Conservation (phyloP, 169 alveolate genomes). For the Amoebophrya sp. region DNA sequence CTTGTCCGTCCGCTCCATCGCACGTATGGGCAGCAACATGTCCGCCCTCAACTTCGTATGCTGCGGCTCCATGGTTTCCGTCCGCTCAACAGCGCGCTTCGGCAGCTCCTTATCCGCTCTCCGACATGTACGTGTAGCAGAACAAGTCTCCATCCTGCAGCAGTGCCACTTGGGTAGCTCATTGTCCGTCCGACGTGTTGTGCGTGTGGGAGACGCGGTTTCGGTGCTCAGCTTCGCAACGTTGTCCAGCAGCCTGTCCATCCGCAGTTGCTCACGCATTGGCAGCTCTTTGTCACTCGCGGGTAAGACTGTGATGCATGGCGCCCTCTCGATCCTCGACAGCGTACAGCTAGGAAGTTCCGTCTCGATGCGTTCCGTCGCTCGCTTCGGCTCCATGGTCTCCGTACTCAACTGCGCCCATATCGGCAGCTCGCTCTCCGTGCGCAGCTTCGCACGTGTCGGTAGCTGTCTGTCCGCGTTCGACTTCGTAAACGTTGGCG, state of each 20-base stretch:
- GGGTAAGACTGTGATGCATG: not conserved
- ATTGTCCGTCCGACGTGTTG: not conserved
- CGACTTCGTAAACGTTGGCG: not conserved
- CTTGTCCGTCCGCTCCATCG: not conserved
- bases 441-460: conserved; percentile 14
- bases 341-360: not conserved
- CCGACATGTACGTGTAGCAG: not conserved
- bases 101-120: not conserved
- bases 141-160: not conserved
- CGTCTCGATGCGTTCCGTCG: not conserved
- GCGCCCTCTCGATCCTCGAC: conserved; percentile 16
- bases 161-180: not conserved
- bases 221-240: not conserved
- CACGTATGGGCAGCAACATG: not conserved
- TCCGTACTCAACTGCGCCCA: not conserved
- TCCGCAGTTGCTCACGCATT: not conserved
- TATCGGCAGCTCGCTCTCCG: not conserved
- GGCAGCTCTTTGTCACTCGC: not conserved
- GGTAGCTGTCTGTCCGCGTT: not conserved
- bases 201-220: not conserved
- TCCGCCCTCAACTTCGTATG: not conserved
- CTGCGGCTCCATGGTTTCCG: not conserved
- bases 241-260: not conserved
- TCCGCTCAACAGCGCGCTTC: conserved; percentile 27
- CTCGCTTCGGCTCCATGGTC: not conserved